Percentiles rank a stretch among this genome's conserved stretches.
Conservation (phyloP, 2,329 filamentous ascomycete genomes). For the Aspergillus fumigatiaffinis region DNA sequence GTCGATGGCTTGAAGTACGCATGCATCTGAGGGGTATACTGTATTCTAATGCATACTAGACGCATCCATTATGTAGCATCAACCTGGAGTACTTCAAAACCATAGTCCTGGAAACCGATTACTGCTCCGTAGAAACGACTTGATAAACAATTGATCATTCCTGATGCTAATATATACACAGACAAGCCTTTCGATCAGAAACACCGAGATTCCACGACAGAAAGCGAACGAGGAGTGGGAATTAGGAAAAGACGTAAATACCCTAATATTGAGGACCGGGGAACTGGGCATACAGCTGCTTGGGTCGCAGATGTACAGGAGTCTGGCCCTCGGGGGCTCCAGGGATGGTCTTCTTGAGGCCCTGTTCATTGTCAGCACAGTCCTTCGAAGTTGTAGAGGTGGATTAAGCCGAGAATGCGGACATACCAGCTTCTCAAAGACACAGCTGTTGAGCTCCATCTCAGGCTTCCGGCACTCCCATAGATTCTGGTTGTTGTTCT, state of each 20-base stretch:
- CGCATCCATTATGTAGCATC: background rate
- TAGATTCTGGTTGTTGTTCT: constrained; percentile 95
- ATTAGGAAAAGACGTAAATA: constrained; percentile 16
- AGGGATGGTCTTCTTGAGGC: constrained; percentile 76
- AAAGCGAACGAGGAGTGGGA: constrained; percentile 19
- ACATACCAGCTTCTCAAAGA: constrained; percentile 90
- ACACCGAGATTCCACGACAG: constrained; percentile 21
- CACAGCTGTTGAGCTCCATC: constrained; percentile 89
- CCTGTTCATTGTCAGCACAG: constrained; percentile 46
- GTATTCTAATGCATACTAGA: background rate
- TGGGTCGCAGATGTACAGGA: constrained; percentile 68
- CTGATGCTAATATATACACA: constrained; percentile 40
- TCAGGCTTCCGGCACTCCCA: constrained; percentile 91
- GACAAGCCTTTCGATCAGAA: constrained; percentile 18
- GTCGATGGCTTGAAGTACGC: background rate
- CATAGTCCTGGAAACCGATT: background rate
- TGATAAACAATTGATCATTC: constrained; percentile 29
- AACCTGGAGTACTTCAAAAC: background rate
- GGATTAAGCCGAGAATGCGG: background rate
- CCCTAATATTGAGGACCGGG: constrained; percentile 37
- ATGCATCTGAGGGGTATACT: background rate
- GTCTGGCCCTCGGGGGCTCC: constrained; percentile 65
- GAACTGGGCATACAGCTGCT: constrained; percentile 42
- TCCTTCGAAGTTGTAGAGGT: background rate
- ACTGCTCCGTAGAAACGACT: background rate